These are phyloP conservation scores for Cutaneotrichosporon sp. DNA, from an alignment of 1,284 basidiomycete species.

Conservation along the genomic window DNA sequence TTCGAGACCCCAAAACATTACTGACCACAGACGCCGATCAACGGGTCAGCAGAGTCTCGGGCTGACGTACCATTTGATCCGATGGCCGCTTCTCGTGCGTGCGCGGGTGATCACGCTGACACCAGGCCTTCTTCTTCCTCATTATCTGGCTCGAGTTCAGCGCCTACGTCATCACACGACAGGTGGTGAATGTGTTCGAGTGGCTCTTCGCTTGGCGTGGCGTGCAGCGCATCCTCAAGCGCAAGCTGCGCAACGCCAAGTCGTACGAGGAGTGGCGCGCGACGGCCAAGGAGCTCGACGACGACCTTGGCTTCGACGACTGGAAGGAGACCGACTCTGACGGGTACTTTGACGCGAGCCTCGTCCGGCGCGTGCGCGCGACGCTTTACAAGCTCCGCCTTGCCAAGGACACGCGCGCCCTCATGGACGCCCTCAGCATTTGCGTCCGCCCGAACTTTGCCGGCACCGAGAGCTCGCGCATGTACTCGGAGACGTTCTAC, in stretches of 20 bases:
- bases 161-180: constrained; percentile 81
- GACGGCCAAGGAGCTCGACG: constrained; percentile 75
- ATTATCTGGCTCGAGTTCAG: constrained; percentile 86
- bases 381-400: constrained; percentile 42
- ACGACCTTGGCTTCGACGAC: constrained; percentile 75
- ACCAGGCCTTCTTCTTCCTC: constrained; percentile 73
- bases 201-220: constrained; percentile 90
- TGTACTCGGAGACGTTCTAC: constrained; percentile 85
- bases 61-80: constrained; percentile 73
- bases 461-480: constrained; percentile 82
- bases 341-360: constrained; percentile 79
- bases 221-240: constrained; percentile 72
- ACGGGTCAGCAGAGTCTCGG: constrained; percentile 63
- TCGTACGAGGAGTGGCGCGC: constrained; percentile 80
- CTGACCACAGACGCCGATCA: constrained; percentile 21
- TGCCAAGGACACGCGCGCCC: constrained; percentile 71
- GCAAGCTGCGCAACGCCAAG: constrained; percentile 69
- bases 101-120: background rate
- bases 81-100: constrained; percentile 85
- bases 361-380: constrained; percentile 42
- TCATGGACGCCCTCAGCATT: constrained; percentile 87
- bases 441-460: constrained; percentile 94
- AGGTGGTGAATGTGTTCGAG: constrained; percentile 91
- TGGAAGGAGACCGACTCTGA: constrained; percentile 87
- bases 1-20: background rate